phyloP scores from a whole-genome alignment of 192 early-diverging fungal species.

The Cetraspora pellucida region DNA sequence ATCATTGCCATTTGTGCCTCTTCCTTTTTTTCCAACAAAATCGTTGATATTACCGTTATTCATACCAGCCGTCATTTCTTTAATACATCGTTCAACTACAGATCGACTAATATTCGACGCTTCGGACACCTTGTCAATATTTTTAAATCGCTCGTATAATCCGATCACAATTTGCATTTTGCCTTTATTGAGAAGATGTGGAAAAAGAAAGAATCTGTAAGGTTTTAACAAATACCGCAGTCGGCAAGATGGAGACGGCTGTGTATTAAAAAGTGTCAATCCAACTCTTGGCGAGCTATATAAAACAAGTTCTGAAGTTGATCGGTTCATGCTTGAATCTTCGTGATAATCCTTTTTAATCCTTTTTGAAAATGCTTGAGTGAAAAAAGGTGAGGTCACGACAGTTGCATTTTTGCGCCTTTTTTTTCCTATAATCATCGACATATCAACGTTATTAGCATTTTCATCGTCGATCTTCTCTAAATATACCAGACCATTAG shows the following conservation, averaged over 20 bases:
- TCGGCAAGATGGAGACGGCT: neutral
- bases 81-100: neutral
- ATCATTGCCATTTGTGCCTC: neutral
- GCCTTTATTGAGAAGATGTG: constrained; percentile 30
- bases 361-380: neutral
- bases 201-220: constrained; percentile 28
- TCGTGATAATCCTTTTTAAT: neutral
- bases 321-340: neutral
- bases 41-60: constrained; percentile 13
- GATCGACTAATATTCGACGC: neutral
- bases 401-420: neutral
- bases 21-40: constrained; percentile 29
- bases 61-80: neutral
- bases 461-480: neutral
- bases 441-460: neutral
- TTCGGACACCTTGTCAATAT: constrained; percentile 26
- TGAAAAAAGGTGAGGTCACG: neutral
- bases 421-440: neutral
- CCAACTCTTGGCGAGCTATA: constrained; percentile 29
- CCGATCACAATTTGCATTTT: constrained; percentile 12
- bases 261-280: constrained; percentile 14
- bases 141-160: constrained; percentile 17
- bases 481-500: constrained; percentile 10
- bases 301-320: neutral
- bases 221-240: constrained; percentile 22